Evolutionary conservation across 768 basidiomycete species (phyloP).

Genomic region (Flagelloscypha sp.): DNA sequence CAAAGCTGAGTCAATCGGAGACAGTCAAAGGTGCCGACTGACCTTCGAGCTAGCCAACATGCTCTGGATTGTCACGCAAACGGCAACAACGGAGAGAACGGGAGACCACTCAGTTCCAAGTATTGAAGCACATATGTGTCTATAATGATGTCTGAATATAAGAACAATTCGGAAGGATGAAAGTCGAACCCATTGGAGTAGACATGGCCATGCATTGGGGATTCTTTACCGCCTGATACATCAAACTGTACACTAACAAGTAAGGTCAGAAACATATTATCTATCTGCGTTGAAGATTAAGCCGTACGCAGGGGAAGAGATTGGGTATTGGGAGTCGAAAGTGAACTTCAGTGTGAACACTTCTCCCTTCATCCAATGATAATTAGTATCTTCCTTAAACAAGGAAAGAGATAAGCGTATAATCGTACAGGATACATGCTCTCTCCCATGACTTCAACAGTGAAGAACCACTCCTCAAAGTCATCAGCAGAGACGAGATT

Average conservation of each 20-base stretch:
- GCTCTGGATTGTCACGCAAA: constrained; percentile 82
- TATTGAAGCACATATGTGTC: constrained; percentile 82
- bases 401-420: constrained; percentile 1
- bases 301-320: constrained; percentile 82
- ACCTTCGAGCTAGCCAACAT: constrained; percentile 94
- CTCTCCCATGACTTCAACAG: constrained; percentile 79
- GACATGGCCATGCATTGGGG: constrained; percentile 79
- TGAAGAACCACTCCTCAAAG: constrained; percentile 69
- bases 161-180: constrained; percentile 8
- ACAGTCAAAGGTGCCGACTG: constrained; percentile 4
- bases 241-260: constrained; percentile 85
- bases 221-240: constrained; percentile 48
- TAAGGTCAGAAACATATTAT: no score
- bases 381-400: not conserved
- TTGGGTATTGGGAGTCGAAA: constrained; percentile 78
- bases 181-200: constrained; percentile 64
- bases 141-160: constrained; percentile 4
- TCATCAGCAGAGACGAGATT: constrained; percentile 67
- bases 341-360: constrained; percentile 72
- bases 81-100: constrained; percentile 72
- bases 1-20: not conserved
- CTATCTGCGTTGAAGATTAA: no score
- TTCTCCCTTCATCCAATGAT: constrained; percentile 45
- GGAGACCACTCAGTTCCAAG: constrained; percentile 88
- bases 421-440: constrained; percentile 59